A percentile compares a stretch with the other conserved stretches of the same genome.
These are phyloP conservation scores for Populus hybrid DNA, from an alignment of 441 rosid species.

Conservation along the genomic window DNA sequence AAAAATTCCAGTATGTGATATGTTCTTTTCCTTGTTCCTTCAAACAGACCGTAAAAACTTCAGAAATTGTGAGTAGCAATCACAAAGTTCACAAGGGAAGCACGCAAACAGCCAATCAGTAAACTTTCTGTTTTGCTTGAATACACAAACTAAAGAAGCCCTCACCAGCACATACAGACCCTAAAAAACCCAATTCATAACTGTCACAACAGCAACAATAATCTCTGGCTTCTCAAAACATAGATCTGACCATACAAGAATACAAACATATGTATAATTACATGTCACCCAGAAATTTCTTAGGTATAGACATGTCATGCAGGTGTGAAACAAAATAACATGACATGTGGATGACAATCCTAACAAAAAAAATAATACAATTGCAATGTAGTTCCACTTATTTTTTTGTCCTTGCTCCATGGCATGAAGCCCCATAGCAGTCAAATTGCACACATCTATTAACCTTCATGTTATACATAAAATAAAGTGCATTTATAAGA, in stretches of 20 bases:
- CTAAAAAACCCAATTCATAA: not conserved
- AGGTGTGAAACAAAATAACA: not conserved
- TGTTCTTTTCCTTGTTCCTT: not conserved
- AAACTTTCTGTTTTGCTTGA: not conserved
- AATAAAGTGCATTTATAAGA: not conserved
- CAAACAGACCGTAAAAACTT: not conserved
- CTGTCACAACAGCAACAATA: not conserved
- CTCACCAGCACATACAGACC: not conserved
- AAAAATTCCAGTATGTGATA: no score
- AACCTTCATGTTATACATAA: not conserved
- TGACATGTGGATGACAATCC: not conserved
- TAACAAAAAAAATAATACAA: not conserved
- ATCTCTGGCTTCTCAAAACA: not conserved
- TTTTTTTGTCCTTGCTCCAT: not conserved
- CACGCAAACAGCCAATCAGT: not conserved
- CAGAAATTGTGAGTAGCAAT: not conserved
- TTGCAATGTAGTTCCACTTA: not conserved
- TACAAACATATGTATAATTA: not conserved
- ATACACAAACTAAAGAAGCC: not conserved
- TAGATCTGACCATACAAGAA: not conserved
- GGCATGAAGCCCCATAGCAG: not conserved
- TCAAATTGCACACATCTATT: not conserved
- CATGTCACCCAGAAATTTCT: not conserved
- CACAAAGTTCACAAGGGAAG: not conserved
- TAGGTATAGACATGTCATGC: not conserved